Percentiles rank a stretch among this genome's conserved stretches.
These are phyloP conservation scores for Botrytis paeoniae DNA, from an alignment of 2,329 filamentous ascomycete species.

Conservation along the genomic window DNA sequence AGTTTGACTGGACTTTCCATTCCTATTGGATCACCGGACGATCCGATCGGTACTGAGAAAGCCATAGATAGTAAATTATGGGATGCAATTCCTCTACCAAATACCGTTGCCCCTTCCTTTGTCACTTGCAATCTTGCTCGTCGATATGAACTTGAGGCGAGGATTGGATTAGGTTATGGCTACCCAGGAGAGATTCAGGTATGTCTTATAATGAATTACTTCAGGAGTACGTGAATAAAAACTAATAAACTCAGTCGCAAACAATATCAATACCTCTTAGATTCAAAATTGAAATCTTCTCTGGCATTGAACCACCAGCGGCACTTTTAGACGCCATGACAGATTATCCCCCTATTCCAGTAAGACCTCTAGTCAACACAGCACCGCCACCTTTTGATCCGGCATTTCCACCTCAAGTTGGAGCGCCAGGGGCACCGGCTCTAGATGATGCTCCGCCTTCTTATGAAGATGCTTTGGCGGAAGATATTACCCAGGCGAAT, in stretches of 20 bases:
- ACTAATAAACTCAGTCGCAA: slow-evolving; percentile 54
- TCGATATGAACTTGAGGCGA: slow-evolving; percentile 79
- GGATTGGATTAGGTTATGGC: slow-evolving; percentile 74
- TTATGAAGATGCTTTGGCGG: slow-evolving; percentile 89
- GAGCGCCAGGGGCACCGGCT: slow-evolving; percentile 43
- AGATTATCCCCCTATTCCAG: slow-evolving; percentile 26
- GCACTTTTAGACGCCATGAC: slow-evolving; percentile 68
- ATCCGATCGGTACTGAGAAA: slow-evolving; percentile 62
- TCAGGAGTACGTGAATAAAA: slow-evolving; percentile 8
- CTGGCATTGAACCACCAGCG: slow-evolving; percentile 78
- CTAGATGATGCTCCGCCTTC: slow-evolving; percentile 84
- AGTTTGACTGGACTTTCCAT: slow-evolving; percentile 70
- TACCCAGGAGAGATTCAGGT: slow-evolving; percentile 46
- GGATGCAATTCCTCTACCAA: slow-evolving; percentile 70
- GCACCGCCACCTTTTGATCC: slow-evolving; percentile 44
- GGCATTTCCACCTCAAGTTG: slow-evolving; percentile 58
- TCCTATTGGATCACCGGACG: slow-evolving; percentile 59
- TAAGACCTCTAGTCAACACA: slow-evolving; percentile 28
- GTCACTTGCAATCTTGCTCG: slow-evolving; percentile 83
- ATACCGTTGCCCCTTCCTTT: slow-evolving; percentile 84
- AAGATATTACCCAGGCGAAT: slow-evolving; percentile 67
- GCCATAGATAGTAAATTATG: slow-evolving; percentile 70
- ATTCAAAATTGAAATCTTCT: slow-evolving; percentile 78
- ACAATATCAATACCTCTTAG: slow-evolving; percentile 74
- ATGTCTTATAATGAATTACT: slow-evolving; percentile 11